Percentiles rank a stretch among this genome's conserved stretches.
These are phyloP conservation scores for Tricholoma sp. DNA, from an alignment of 768 basidiomycete genomes.

Conservation along the genomic window DNA sequence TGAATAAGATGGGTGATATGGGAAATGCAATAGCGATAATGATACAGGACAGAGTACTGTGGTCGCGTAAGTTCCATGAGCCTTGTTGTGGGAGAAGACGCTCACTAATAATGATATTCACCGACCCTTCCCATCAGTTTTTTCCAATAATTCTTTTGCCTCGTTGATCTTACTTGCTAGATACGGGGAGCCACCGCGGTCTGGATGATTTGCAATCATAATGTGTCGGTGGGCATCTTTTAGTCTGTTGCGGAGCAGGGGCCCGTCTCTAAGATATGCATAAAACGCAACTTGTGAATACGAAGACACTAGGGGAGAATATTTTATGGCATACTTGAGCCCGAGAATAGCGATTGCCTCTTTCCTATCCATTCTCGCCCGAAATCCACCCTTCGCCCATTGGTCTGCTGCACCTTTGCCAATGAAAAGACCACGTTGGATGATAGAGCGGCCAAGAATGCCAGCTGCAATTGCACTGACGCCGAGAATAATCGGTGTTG, in stretches of 20 bases:
- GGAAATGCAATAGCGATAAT: conserved; percentile 9
- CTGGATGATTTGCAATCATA: conserved; percentile 98
- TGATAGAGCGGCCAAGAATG: conserved; percentile 64
- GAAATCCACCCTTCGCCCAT: conserved; percentile 94
- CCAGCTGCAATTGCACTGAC: conserved; percentile 75
- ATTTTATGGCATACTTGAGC: conserved; percentile 64
- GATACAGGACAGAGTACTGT: conserved; percentile 5
- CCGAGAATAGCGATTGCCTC: conserved; percentile 92
- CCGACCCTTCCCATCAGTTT: conserved; percentile 53
- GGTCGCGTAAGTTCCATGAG: background rate
- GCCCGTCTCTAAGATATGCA: conserved; percentile 60
- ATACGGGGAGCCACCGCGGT: conserved; percentile 97
- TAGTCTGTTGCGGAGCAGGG: conserved; percentile 65
- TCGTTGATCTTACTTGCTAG: conserved; percentile 99
- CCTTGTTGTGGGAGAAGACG: background rate
- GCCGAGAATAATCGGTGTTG: conserved; percentile 74
- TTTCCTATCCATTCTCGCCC: conserved; percentile 90
- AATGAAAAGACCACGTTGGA: conserved; percentile 56
- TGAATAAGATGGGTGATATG: conserved; percentile 6
- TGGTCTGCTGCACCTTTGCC: conserved; percentile 67
- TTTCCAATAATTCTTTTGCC: conserved; percentile 89
- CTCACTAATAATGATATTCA: conserved; percentile 14
- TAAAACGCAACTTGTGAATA: background rate
- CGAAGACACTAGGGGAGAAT: background rate
- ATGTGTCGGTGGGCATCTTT: conserved; percentile 96